These are phyloP conservation scores for Candida tropicalis DNA, from an alignment of 1,139 yeast genomes.

Conservation along the genomic window DNA sequence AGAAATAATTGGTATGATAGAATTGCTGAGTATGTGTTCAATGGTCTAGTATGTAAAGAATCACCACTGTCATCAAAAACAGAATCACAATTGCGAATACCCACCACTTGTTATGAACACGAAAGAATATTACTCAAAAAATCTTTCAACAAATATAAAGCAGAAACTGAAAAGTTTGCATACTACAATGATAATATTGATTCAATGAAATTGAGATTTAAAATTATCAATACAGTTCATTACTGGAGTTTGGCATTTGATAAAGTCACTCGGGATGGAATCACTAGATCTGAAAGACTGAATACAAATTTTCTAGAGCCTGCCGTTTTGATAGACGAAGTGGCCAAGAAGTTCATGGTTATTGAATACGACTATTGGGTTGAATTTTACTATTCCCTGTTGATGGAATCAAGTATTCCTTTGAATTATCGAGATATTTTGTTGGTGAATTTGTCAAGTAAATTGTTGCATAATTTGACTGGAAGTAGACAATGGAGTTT, in stretches of 20 bases:
- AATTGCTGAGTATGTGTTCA: slow-evolving; percentile 31
- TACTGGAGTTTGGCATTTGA: slow-evolving; percentile 24
- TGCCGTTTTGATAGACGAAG: slow-evolving; percentile 10
- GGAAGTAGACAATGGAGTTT: slow-evolving; percentile 6
- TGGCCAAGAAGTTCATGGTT: slow-evolving; percentile 10
- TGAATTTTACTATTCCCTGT: slow-evolving; percentile 15
- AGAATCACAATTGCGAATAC: slow-evolving; percentile 12
- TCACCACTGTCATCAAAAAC: not conserved
- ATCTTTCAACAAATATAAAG: slow-evolving; percentile 5
- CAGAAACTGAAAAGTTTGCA: slow-evolving; percentile 8
- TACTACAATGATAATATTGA: slow-evolving; percentile 26
- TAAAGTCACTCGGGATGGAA: slow-evolving; percentile 11
- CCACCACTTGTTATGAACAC: slow-evolving; percentile 32
- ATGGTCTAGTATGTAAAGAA: slow-evolving; percentile 25
- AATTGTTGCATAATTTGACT: slow-evolving; percentile 16
- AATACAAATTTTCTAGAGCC: slow-evolving; percentile 7
- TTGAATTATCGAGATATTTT: slow-evolving; percentile 11
- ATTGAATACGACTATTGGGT: slow-evolving; percentile 16
- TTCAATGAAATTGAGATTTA: slow-evolving; percentile 32
- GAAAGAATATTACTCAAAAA: slow-evolving; percentile 27
- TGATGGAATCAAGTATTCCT: slow-evolving; percentile 5
- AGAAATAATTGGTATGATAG: slow-evolving; percentile 35
- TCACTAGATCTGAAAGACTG: not conserved
- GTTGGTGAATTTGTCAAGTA: slow-evolving; percentile 12
- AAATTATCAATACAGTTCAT: slow-evolving; percentile 24